Base-by-base conservation (phyloP, 2,329 filamentous ascomycete species). In the Cladophialophora immunda region DNA sequence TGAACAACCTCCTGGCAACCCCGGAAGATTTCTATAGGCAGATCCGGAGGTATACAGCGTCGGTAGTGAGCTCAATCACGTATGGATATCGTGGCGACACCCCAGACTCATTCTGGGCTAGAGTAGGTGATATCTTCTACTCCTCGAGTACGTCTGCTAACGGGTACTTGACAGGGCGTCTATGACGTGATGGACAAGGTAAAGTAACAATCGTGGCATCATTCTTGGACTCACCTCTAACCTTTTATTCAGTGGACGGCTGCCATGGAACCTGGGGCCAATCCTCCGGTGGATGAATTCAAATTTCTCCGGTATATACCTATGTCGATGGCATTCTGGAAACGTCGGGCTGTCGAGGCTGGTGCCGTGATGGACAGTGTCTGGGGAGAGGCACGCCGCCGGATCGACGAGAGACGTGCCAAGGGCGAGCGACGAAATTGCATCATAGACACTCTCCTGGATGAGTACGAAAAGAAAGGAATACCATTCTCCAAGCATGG, bases 61-160 rank as follows among this genome's bases (percentile, higher is more conserved):
- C 79, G 65, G 77, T 85, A 29, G 81, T 83, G 3, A 83, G 84
- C 67, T 82, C 79, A 8, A 80, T 85, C 3, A 78, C 82, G 5
- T 85, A 84, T 68, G 83, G 84, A 0, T 81, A 83, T 65, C 80
- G 82, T 55, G 36, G 32, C n/a, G 19, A 34, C 17, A 71, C 71
- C 1, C 68, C 68, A 45, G 71, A 84, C 17, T 47, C 32, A n/a
- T 66, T 62, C 29, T 66, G 64, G 64, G 58, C 29, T 17, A 47
- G 57, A 29, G 64, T 66, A 58, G 22, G 63, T 64, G 38, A 59
- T 17, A 15, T 59, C n/a, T 25, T 4, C 5, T 11, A 56, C n/a
- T n/a, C 2, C 7, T n/a, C n/a, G 34, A 22, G 11, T 22, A 8
- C 13, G 59, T 6, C n/a, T 58, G 17, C 34, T 56, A 11, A 56